Evolutionary conservation across 1,139 yeast species (phyloP), one percentile per base, ranked within the genome.

Genomic region (Diutina ranongensis): DNA sequence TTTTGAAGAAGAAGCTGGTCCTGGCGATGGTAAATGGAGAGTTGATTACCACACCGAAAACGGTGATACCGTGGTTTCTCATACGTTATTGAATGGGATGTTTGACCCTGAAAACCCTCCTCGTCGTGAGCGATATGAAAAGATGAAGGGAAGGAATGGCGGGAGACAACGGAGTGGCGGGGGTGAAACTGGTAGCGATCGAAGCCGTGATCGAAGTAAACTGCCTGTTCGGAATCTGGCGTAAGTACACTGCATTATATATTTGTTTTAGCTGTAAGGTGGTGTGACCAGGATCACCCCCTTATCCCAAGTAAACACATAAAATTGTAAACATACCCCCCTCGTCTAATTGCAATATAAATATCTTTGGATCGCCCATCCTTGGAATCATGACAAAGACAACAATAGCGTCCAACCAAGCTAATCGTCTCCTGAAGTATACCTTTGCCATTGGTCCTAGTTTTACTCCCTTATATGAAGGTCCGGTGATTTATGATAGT

Each of bases 21-120:
- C 76, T 8, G 55, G 57, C 41, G 64, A 70, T 52, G 76, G 74
- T 1, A 56, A 67, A 45, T 71, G 76, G 76, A 63, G 62, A 46
- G 57, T 71, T 32, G 61, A 60, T 16, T 71, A 65, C 49, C 63
- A 58, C 36, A 52, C 50, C 15, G 53, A 57, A 28, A 64, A 62
- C 4, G 68, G 64, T 3, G 69, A 62, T 34, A 56, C 61, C 33
- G 59, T 64, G 19, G 75, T 69, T 5, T 57, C 60, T 4, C 76
- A 71, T 50, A 61, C 60, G n/a, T 61, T 71, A 57, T 54, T 68
- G 46, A 67, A 67, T 49, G 65, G 67, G 7, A 62, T 57, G 44
- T 60, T 53, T 40, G 32, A 36, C 18, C 46, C 46, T 10, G n/a
- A 18, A 19, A n/a, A 31, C 13, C 34, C 34, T 31, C 34, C 34